Conservation (phyloP, 2,329 filamentous ascomycete species). For the Cercospora beticola region DNA sequence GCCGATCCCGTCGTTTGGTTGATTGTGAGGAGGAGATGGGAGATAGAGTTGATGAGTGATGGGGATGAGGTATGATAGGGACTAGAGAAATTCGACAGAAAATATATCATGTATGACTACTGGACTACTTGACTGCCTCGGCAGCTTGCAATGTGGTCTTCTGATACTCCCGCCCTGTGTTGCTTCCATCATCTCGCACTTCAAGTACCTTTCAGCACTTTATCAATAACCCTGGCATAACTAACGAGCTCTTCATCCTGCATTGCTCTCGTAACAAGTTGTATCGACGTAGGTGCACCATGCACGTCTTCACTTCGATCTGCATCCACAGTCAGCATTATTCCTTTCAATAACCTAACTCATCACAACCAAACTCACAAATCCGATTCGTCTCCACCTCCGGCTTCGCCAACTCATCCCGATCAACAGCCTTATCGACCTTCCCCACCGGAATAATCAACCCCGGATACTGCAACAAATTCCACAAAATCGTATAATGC, state of each 20-base stretch:
- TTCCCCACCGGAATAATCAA: not conserved
- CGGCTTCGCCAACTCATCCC: not conserved
- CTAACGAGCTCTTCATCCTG: constrained; percentile 23
- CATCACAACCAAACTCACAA: not conserved
- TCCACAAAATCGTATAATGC: not conserved
- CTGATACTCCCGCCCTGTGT: not conserved
- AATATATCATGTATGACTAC: not conserved
- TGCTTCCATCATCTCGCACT: not conserved
- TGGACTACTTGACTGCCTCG: not conserved
- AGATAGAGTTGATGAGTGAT: not conserved
- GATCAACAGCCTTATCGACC: not conserved
- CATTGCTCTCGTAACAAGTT: constrained; percentile 17
- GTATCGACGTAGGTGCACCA: constrained; percentile 20
- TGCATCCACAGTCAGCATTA: not conserved
- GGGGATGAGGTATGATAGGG: not conserved
- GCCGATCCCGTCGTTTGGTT: constrained; percentile 12
- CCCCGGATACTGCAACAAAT: not conserved
- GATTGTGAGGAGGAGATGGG: too few species aligned
- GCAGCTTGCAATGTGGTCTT: not conserved
- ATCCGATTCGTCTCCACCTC: not conserved
- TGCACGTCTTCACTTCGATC: constrained; percentile 18
- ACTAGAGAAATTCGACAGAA: not conserved
- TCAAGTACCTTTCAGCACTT: not conserved
- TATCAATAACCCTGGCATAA: constrained; percentile 16
- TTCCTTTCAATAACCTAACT: too few species aligned